phyloP scores from a whole-genome alignment of 495 filamentous ascomycete species.

The Penicillium verhagenii region DNA sequence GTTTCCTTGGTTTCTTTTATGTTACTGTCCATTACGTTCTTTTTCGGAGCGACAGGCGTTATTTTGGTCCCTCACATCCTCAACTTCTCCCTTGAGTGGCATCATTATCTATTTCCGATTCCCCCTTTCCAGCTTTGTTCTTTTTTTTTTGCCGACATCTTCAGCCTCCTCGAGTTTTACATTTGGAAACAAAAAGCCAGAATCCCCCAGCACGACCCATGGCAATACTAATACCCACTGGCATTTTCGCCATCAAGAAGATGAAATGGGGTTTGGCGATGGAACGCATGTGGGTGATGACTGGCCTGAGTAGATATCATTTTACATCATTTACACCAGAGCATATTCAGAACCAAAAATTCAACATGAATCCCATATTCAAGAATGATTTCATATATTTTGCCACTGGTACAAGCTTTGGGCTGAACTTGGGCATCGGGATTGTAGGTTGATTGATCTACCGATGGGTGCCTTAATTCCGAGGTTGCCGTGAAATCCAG shows the following conservation, averaged over 20 bases:
- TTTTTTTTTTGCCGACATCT: not conserved
- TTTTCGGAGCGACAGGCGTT: conserved; percentile 19
- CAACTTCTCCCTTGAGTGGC: not conserved
- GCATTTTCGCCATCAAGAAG: not conserved
- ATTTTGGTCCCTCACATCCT: not conserved
- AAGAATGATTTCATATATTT: not conserved
- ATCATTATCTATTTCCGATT: not conserved
- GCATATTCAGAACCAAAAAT: not conserved
- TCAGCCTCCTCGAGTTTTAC: not conserved
- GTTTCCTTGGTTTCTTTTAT: conserved; percentile 1
- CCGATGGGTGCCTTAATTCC: not conserved
- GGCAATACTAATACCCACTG: conserved; percentile 2
- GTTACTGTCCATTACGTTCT: not conserved
- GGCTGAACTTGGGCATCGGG: not conserved
- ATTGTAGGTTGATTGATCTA: not conserved
- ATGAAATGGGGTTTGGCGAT: not conserved
- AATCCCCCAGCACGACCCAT: not conserved
- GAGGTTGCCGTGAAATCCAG: not conserved
- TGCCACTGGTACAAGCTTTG: not conserved
- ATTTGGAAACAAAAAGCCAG: not conserved
- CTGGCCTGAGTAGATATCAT: conserved; percentile 1
- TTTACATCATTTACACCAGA: conserved; percentile 2
- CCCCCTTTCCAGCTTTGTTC: not conserved
- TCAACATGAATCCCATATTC: not conserved
- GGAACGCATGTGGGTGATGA: not conserved